phyloP scores from a whole-genome alignment of 1,284 basidiomycete genomes.

The Ceratobasidium sp. region DNA sequence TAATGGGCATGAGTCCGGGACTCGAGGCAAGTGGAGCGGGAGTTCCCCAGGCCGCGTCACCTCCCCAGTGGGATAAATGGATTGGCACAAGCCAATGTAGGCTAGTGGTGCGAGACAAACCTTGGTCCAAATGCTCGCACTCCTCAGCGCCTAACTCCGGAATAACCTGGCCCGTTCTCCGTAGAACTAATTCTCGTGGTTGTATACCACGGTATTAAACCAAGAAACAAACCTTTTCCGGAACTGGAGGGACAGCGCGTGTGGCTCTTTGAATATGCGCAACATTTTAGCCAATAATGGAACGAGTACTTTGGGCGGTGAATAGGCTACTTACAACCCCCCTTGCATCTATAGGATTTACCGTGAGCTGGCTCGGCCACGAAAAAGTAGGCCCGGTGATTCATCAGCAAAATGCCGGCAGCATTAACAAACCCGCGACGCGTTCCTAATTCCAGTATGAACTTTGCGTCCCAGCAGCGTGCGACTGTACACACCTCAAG shows the following conservation, averaged over 20 bases:
- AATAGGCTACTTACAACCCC: too few relatives aligned
- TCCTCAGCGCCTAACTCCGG: constrained; percentile 93
- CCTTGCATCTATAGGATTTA: too few relatives aligned
- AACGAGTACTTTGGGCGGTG: too few relatives aligned
- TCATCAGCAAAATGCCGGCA: constrained; percentile 84
- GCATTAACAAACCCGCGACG: constrained; percentile 83
- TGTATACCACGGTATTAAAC: background rate
- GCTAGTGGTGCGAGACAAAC: constrained; percentile 50
- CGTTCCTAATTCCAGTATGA: constrained; percentile 60
- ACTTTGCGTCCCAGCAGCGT: background rate
- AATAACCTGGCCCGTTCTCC: constrained; percentile 90
- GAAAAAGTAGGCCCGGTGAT: constrained; percentile 44
- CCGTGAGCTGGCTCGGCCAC: too few relatives aligned
- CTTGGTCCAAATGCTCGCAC: constrained; percentile 92
- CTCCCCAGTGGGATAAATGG: constrained; percentile 59
- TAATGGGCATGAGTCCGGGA: constrained; percentile 46
- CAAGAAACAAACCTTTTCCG: constrained; percentile 59
- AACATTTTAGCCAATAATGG: too few relatives aligned
- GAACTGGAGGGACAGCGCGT: constrained; percentile 58
- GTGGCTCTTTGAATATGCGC: constrained; percentile 66
- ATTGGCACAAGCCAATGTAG: constrained; percentile 12
- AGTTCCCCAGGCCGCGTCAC: constrained; percentile 89
- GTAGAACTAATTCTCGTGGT: constrained; percentile 63
- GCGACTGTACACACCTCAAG: constrained; percentile 70
- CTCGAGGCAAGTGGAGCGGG: constrained; percentile 48